Conservation (phyloP, 2,329 filamentous ascomycete species). For the Fusarium secorum region DNA sequence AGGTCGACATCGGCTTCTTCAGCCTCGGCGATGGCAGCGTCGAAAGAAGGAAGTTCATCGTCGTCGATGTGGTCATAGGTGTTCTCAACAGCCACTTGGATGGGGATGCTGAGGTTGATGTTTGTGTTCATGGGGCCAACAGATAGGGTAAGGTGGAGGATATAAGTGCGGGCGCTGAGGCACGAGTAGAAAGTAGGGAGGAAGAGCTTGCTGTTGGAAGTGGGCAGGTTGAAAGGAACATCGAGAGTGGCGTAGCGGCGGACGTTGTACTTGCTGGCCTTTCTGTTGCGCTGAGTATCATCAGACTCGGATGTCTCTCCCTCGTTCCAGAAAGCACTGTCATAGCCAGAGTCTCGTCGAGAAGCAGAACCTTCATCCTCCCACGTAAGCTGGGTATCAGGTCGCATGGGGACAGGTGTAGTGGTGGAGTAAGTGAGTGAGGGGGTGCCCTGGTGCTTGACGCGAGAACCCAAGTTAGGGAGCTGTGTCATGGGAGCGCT, state of each 20-base stretch:
- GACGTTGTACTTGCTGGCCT: constrained; percentile 44
- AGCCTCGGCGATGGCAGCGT: constrained; percentile 53
- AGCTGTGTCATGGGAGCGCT: constrained; percentile 54
- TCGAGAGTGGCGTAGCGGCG: constrained; percentile 54
- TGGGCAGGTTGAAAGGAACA: constrained; percentile 59
- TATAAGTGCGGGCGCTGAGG: constrained; percentile 64
- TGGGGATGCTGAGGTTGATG: constrained; percentile 56
- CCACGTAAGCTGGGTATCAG: constrained; percentile 53
- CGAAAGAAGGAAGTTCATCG: constrained; percentile 58
- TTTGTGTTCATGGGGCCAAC: constrained; percentile 53
- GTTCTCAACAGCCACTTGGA: constrained; percentile 60
- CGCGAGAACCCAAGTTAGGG: constrained; percentile 60
- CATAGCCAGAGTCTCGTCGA: constrained; percentile 64
- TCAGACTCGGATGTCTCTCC: constrained; percentile 48
- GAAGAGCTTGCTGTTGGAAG: constrained; percentile 58
- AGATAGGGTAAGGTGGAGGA: constrained; percentile 56
- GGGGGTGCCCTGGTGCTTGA: constrained; percentile 50
- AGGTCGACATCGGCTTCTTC: constrained; percentile 56
- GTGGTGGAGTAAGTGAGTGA: constrained; percentile 58
- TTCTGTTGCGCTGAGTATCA: constrained; percentile 36
- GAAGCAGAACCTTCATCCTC: constrained; percentile 44
- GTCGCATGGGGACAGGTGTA: constrained; percentile 50
- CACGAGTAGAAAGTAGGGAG: constrained; percentile 67
- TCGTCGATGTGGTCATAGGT: constrained; percentile 43
- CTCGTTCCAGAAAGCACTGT: constrained; percentile 50